Evolutionary conservation across 2,329 filamentous ascomycete genomes (phyloP).

Genomic region (Fusarium hainanense): DNA sequence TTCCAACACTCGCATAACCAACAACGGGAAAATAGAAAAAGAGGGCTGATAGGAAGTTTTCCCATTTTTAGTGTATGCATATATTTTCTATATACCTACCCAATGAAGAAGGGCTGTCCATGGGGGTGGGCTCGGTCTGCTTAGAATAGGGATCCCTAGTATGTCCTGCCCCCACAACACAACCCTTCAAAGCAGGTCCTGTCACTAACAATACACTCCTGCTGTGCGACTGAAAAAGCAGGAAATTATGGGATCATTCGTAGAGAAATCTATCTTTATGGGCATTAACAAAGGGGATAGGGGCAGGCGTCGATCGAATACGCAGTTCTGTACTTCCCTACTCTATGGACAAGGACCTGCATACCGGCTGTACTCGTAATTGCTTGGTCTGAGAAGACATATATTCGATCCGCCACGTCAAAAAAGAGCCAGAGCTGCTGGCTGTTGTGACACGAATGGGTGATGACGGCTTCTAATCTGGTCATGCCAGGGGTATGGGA

Average conservation of each 20-base stretch:
- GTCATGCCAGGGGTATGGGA: slow-evolving; percentile 17
- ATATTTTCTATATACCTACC: neutral
- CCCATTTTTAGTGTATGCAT: neutral
- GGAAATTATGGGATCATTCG: slow-evolving; percentile 21
- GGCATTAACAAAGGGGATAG: neutral
- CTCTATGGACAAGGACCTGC: slow-evolving; percentile 7
- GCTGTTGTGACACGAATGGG: slow-evolving; percentile 28
- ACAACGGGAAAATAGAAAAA: neutral
- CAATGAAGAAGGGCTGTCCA: slow-evolving; percentile 8
- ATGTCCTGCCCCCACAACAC: slow-evolving; percentile 31
- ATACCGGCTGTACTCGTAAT: slow-evolving; percentile 33
- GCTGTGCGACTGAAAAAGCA: slow-evolving; percentile 40
- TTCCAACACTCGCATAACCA: neutral
- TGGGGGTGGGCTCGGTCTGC: slow-evolving; percentile 1
- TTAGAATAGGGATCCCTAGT: slow-evolving; percentile 33
- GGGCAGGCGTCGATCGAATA: slow-evolving; percentile 18
- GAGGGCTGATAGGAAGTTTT: slow-evolving; percentile 13
- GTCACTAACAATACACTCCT: slow-evolving; percentile 39
- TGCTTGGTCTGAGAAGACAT: slow-evolving; percentile 27
- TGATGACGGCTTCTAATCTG: slow-evolving; percentile 24
- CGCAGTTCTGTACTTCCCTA: neutral
- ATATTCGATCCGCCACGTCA: slow-evolving; percentile 25
- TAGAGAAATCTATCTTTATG: neutral
- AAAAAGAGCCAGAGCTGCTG: neutral
- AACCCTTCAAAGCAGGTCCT: slow-evolving; percentile 8